Conservation (phyloP, 208 protist species). For the Trypanosoma mega region DNA sequence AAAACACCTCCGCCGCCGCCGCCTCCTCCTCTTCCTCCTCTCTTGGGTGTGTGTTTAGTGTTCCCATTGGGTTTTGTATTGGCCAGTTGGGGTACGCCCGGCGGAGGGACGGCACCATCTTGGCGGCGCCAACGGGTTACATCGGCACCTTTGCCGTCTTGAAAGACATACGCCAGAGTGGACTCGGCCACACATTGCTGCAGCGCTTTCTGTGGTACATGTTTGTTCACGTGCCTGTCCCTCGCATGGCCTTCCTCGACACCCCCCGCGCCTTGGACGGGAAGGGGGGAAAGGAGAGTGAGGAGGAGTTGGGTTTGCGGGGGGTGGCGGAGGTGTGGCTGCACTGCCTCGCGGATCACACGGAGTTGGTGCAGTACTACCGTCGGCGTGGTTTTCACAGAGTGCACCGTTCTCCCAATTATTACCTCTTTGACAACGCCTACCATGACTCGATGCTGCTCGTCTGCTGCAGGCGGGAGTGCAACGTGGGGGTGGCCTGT, state of each 20-base stretch:
- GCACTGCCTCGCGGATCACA: slow-evolving; percentile 60
- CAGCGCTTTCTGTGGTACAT: slow-evolving; percentile 55
- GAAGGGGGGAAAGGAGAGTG: not conserved
- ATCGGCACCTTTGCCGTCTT: slow-evolving; percentile 69
- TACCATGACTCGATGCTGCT: slow-evolving; percentile 24
- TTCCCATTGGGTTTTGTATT: slow-evolving; percentile 62
- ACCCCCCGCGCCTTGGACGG: slow-evolving; percentile 35
- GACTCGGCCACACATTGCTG: slow-evolving; percentile 60
- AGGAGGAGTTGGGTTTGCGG: slow-evolving; percentile 5
- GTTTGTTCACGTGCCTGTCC: slow-evolving; percentile 44
- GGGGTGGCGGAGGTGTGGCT: slow-evolving; percentile 75
- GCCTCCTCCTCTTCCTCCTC: too few relatives aligned
- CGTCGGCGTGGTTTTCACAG: slow-evolving; percentile 44
- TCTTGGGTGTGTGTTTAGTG: too few relatives aligned
- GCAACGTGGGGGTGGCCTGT: too few relatives aligned
- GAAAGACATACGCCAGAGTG: slow-evolving; percentile 41
- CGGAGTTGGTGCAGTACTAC: slow-evolving; percentile 51
- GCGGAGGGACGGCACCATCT: slow-evolving; percentile 34
- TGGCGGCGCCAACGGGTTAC: slow-evolving; percentile 69
- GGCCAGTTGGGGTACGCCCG: slow-evolving; percentile 52
- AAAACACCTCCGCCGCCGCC: too few relatives aligned
- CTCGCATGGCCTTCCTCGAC: slow-evolving; percentile 51
- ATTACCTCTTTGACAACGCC: slow-evolving; percentile 48
- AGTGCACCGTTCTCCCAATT: slow-evolving; percentile 31
- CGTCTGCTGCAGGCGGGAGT: too few relatives aligned